Conservation (phyloP, 1,139 yeast genomes). For the Debaryomyces udenii region DNA sequence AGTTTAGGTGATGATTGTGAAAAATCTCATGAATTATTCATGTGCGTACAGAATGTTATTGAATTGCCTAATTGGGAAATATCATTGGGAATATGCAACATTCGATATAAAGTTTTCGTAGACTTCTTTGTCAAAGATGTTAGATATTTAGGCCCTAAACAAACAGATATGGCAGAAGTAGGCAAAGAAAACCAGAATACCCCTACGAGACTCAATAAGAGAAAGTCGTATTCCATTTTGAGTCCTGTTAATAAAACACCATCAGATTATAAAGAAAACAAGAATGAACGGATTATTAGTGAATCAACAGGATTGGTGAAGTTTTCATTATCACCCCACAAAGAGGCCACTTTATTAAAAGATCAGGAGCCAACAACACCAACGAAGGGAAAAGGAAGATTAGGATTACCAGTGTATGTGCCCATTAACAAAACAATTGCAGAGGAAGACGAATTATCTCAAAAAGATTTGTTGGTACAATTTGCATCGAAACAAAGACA, state of each 20-base stretch:
- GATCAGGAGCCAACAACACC: background rate
- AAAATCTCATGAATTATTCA: conserved; percentile 10
- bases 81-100: conserved; percentile 6
- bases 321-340: conserved; percentile 20
- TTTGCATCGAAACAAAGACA: conserved; percentile 28
- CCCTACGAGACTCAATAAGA: conserved; percentile 13
- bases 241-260: conserved; percentile 12
- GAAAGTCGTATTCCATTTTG: conserved; percentile 21
- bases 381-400: conserved; percentile 11
- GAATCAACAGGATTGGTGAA: conserved; percentile 26
- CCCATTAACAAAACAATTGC: conserved; percentile 13
- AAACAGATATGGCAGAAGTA: background rate
- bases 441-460: conserved; percentile 13
- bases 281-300: conserved; percentile 20
- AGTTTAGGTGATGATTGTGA: conserved; percentile 1
- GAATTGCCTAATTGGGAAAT: conserved; percentile 14
- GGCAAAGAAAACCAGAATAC: conserved; percentile 12
- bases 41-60: conserved; percentile 13
- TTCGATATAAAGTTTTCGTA: background rate
- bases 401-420: conserved; percentile 21
- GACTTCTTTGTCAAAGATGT: background rate
- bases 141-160: background rate
- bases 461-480: conserved; percentile 16
- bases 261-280: conserved; percentile 7
- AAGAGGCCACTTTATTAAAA: background rate